Conservation (phyloP, 2,329 filamentous ascomycete genomes). For the Fusarium sp. region DNA sequence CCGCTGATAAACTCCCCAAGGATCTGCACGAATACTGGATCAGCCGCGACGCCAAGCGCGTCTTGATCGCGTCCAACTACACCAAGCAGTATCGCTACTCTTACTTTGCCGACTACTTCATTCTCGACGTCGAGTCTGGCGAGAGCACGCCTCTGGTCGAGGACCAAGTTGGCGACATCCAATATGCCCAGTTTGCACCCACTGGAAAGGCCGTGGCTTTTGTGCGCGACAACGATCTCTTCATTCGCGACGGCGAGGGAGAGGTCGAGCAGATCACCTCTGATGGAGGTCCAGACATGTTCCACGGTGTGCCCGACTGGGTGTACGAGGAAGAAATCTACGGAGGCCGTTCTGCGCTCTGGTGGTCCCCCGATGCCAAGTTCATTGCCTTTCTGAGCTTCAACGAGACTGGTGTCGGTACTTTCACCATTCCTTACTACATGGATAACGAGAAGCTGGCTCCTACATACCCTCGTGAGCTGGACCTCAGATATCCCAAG, state of each 20-base stretch:
- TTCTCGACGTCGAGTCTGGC: conserved; percentile 70
- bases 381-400: conserved; percentile 90
- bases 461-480: conserved; percentile 69
- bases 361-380: conserved; percentile 91
- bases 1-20: conserved; percentile 66
- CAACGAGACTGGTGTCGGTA: conserved; percentile 78
- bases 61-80: conserved; percentile 72
- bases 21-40: conserved; percentile 70
- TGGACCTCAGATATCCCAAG: conserved; percentile 75
- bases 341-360: conserved; percentile 78
- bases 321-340: conserved; percentile 81
- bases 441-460: conserved; percentile 68
- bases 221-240: conserved; percentile 74
- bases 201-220: conserved; percentile 70
- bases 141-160: conserved; percentile 64
- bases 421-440: conserved; percentile 74
- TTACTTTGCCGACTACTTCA: conserved; percentile 73
- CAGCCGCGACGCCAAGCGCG: conserved; percentile 66
- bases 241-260: conserved; percentile 59
- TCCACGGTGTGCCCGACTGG: conserved; percentile 77
- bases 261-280: conserved; percentile 66
- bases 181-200: conserved; percentile 73
- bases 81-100: conserved; percentile 76
- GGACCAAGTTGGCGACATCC: conserved; percentile 71
- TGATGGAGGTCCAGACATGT: conserved; percentile 70